These are phyloP conservation scores for Detonula confervacea DNA, from an alignment of 352 stramenopile species.

Conservation along the genomic window DNA sequence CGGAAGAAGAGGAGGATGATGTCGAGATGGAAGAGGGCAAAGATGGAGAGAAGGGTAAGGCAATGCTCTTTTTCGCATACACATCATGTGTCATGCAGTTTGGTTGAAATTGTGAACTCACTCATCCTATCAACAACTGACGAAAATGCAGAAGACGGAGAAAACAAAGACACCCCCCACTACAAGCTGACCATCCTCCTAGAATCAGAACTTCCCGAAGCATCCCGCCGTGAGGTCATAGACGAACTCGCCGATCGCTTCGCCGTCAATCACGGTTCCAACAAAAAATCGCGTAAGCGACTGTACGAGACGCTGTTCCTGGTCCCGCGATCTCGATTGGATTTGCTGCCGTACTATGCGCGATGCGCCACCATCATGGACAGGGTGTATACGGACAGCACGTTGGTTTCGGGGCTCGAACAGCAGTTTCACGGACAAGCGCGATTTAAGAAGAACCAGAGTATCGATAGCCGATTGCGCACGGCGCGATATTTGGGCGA, in stretches of 20 bases:
- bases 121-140: too few species aligned
- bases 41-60: conserved; percentile 22
- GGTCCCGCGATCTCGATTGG: conserved; percentile 91
- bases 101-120: too few species aligned
- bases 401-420: conserved; percentile 91
- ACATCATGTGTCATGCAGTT: too few species aligned
- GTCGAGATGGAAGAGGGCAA: conserved; percentile 38
- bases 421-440: conserved; percentile 92
- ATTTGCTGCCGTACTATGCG: conserved; percentile 95
- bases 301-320: conserved; percentile 93
- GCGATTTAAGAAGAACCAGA: conserved; percentile 93
- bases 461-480: conserved; percentile 93
- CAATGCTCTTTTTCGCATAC: too few species aligned
- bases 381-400: conserved; percentile 90
- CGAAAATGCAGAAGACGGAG: too few species aligned
- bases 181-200: conserved; percentile 91
- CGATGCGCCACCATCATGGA: conserved; percentile 93
- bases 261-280: conserved; percentile 92
- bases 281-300: conserved; percentile 90
- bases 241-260: conserved; percentile 96
- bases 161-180: conserved; percentile 86
- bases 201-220: conserved; percentile 93
- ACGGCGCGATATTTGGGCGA: conserved; percentile 96
- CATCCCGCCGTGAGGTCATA: conserved; percentile 92
- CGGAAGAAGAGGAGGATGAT: conserved; percentile 36